Base-by-base conservation (phyloP, 1,284 basidiomycete species). In the Fomitopsis pinicola region DNA sequence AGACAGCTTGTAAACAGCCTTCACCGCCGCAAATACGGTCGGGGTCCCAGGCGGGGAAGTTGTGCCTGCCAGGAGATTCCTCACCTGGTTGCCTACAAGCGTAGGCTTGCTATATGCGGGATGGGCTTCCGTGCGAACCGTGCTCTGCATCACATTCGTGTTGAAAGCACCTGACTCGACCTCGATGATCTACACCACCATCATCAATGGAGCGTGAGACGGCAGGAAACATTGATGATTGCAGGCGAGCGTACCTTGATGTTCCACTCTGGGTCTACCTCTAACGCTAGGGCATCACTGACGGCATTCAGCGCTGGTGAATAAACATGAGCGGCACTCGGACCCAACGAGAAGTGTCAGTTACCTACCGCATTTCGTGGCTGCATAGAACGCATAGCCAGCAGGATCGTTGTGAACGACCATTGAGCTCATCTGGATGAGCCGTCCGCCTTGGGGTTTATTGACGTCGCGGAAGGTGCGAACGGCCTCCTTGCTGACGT, bases 251-350 rank as follows among this genome's bases (percentile, higher is more conserved):
- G 46, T 36, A 74, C 76, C 64, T 75, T 75, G 67, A 79, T 79
- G 62, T 78, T 78, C 78, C 78, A 79, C 2, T 64, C 69, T 0
- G 77, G 76, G 59, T 74, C 67, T 17, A 79, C 56, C 62, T 79
- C 77, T 26, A 64, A 58, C 2, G 60, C 65, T 2, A 79, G 63
- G 0, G 72, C 50, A 22, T 77, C 71, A 5, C 70, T 73, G 17
- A 77, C 42, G 3, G 68, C 76, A 57, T 78, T 75, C 2, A 67
- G 14, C 8, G 66, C 64, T 67, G 50, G 0, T 9, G 12, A 14
- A 6, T 15, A 0, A 40, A 40, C 38, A 40, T 15, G 38, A 14
- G 5, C 38, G 9, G 38, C 8, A 40, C 6, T 40, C 14, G 38
- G 38, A 12, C 38, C 14, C 14, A 33, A 5, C 30, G 30, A 33